Percentiles rank a stretch among this genome's conserved stretches.
phyloP scores from a whole-genome alignment of 257 asterid genomes.

The Solanum microdontum region DNA sequence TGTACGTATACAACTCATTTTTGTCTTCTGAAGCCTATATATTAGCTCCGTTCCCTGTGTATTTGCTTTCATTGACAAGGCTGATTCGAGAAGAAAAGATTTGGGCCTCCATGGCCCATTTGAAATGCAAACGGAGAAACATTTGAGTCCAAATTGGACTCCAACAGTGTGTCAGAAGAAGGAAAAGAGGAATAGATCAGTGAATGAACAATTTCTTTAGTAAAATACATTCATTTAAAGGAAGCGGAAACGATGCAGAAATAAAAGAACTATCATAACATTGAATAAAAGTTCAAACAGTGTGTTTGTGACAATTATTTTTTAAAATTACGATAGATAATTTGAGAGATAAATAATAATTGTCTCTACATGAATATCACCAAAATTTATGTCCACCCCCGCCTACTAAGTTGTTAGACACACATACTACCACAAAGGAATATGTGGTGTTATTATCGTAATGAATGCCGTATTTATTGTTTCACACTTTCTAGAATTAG shows the following conservation, averaged over 20 bases:
- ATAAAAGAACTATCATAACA: too few species aligned
- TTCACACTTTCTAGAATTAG: neutral
- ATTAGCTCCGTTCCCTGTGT: neutral
- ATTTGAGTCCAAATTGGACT: neutral
- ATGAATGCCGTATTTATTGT: neutral
- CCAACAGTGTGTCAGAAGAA: neutral
- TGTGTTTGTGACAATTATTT: neutral
- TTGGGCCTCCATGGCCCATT: neutral
- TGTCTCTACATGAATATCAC: neutral
- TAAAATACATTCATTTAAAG: too few species aligned
- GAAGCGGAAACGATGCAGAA: neutral
- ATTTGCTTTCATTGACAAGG: neutral
- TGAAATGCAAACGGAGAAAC: neutral
- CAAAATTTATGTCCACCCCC: neutral
- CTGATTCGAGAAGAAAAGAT: neutral
- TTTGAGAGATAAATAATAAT: too few species aligned
- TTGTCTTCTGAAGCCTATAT: neutral
- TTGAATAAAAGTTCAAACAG: neutral
- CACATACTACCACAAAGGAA: neutral
- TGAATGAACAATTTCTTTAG: neutral
- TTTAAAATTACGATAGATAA: too few species aligned
- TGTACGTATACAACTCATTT: neutral
- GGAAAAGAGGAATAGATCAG: neutral
- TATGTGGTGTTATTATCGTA: neutral
- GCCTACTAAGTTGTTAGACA: neutral